These are phyloP conservation scores for Fagus crenata DNA, from an alignment of 306 rosid species.

Conservation along the genomic window DNA sequence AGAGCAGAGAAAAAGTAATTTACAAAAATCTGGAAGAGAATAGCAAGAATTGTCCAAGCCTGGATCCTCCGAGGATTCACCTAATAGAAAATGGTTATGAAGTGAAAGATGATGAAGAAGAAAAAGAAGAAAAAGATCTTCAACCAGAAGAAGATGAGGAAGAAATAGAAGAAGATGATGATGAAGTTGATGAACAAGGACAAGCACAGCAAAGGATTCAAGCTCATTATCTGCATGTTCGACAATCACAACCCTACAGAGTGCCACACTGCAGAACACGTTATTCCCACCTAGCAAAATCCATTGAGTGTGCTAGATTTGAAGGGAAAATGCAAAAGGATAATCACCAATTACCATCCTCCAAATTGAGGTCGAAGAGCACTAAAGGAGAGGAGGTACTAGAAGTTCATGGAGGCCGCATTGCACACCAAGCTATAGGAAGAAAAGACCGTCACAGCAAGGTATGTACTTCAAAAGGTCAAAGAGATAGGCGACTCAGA, in stretches of 20 bases:
- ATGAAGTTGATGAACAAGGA: slow-evolving; percentile 27
- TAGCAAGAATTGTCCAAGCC: slow-evolving; percentile 53
- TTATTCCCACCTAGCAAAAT: not conserved
- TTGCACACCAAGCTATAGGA: slow-evolving; percentile 57
- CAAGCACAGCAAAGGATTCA: slow-evolving; percentile 20
- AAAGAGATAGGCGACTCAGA: slow-evolving; percentile 79
- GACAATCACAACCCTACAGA: slow-evolving; percentile 12
- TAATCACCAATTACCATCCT: not conserved
- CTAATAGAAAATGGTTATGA: not conserved
- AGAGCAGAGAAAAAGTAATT: slow-evolving; percentile 6
- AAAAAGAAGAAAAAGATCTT: too few species aligned
- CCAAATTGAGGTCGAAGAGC: slow-evolving; percentile 36
- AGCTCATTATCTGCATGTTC: not conserved
- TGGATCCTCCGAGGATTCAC: slow-evolving; percentile 72
- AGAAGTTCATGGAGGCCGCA: slow-evolving; percentile 78
- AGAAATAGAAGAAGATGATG: slow-evolving; percentile 21
- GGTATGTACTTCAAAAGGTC: slow-evolving; percentile 81
- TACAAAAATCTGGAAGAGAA: slow-evolving; percentile 64
- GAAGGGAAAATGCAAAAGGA: slow-evolving; percentile 5
- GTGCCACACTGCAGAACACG: too few species aligned
- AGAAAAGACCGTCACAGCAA: slow-evolving; percentile 85
- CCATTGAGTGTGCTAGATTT: not conserved
- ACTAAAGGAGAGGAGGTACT: slow-evolving; percentile 56
- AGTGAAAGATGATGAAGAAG: not conserved
- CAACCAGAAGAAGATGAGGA: too few species aligned